Evolutionary conservation across 257 asterid genomes (phyloP), one percentile per base, ranked within the genome.

Genomic region (Solanum commersonii): DNA sequence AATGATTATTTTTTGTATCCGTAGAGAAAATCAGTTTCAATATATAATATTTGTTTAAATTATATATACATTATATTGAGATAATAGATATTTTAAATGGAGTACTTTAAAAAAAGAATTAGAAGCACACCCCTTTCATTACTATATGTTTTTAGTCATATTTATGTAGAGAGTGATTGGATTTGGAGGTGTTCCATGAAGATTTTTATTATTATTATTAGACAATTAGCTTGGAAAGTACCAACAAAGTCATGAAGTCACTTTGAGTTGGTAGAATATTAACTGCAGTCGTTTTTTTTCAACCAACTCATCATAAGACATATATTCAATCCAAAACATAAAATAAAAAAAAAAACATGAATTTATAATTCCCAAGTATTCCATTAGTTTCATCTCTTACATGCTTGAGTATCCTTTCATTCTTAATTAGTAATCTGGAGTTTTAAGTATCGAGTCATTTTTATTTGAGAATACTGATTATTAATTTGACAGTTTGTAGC

Each of bases 211-310:
- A 22, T 10, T 15, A 27, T 13, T 29, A 31, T 71, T 31, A 31
- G 31, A 71, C 42, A 38, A 77, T 77, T 77, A 77, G 12, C 10
- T n/a, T 77, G 60, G 60, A 38, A 77, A 77, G 84, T 42, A n/a
- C 84, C 44, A 15, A 56, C 63, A 59, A 72, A 76, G 33, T 23
- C 29, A 13, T 33, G 63, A 70, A 71, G 79, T 73, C 14, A 31
- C 34, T 81, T 23, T 44, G 87, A 79, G 84, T 79, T 70, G 71
- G 84, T 79, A 81, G 88, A 87, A 89, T 89, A 86, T 86, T 89
- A 79, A 52, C 49, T n/a, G 44, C 70, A 78, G 49, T 42, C 15
- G 25, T 14, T n/a, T 42, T 42, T 42, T 42, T 42, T 78, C 84
- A 38, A 29, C 59, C 38, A 38, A 46, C 83, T 38, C 83, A 38